A percentile compares a stretch with the other conserved stretches of the same genome.
These are phyloP conservation scores for Trapa bicornis DNA, from an alignment of 345 rosid genomes.

Conservation along the genomic window DNA sequence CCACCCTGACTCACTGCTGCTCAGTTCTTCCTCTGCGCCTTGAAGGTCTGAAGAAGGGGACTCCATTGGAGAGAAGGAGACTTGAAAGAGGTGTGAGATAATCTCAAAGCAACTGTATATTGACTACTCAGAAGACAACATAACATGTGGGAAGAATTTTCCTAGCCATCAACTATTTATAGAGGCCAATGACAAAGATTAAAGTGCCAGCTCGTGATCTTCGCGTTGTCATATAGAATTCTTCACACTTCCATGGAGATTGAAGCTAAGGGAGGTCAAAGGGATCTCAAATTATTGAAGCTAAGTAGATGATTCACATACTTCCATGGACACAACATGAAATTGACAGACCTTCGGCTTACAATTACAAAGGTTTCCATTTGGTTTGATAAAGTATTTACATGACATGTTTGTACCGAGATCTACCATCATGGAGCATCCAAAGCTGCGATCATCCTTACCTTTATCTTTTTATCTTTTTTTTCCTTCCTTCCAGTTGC, in stretches of 20 bases:
- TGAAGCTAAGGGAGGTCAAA: too few species aligned
- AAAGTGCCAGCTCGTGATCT: not conserved
- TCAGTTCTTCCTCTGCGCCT: conserved; percentile 8
- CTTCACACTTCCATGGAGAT: too few species aligned
- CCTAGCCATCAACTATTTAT: not conserved
- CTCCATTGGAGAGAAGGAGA: conserved; percentile 3
- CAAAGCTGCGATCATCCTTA: not conserved
- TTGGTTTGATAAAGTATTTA: not conserved
- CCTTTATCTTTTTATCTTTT: not conserved
- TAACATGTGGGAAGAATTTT: not conserved
- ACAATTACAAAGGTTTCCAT: not conserved
- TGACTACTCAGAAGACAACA: not conserved
- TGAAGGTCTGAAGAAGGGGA: conserved; percentile 4
- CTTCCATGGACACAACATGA: not conserved
- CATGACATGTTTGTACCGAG: not conserved
- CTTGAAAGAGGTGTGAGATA: not conserved
- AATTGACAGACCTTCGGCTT: not conserved
- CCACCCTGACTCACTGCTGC: conserved; percentile 20
- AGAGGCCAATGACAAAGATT: not conserved
- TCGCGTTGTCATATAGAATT: conserved; percentile 6
- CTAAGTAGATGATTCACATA: too few species aligned
- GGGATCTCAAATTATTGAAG: too few species aligned
- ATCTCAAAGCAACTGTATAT: not conserved
- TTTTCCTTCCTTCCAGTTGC: not conserved
- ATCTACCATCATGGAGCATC: not conserved